phyloP scores from a whole-genome alignment of 257 asterid genomes.

The Craterostigma plantagineum region DNA sequence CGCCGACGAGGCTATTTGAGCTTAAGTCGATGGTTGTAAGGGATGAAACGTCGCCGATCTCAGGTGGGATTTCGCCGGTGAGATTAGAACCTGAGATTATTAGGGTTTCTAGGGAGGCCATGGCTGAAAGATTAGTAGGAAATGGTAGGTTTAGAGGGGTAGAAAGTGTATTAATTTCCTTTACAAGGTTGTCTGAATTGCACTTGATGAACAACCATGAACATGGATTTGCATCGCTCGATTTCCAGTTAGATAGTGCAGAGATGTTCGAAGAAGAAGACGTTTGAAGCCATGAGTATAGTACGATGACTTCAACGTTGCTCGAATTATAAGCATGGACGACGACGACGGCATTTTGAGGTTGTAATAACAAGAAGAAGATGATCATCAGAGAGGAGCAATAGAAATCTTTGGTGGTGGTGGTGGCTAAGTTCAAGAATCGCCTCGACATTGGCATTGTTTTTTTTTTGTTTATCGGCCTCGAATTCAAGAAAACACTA shows the following conservation, averaged over 20 bases:
- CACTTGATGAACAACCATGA: slow-evolving; percentile 43
- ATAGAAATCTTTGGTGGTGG: slow-evolving; percentile 9
- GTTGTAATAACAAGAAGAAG: slow-evolving; percentile 16
- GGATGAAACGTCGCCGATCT: slow-evolving; percentile 33
- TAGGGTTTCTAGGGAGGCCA: slow-evolving; percentile 29
- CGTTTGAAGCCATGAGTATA: slow-evolving; percentile 40
- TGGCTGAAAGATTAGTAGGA: slow-evolving; percentile 40
- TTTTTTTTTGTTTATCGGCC: slow-evolving; percentile 22
- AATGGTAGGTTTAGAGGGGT: slow-evolving; percentile 29
- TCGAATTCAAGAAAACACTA: slow-evolving; percentile 26
- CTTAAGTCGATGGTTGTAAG: slow-evolving; percentile 34
- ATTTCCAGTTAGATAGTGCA: slow-evolving; percentile 36
- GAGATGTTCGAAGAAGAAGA: slow-evolving; percentile 17
- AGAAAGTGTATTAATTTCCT: slow-evolving; percentile 23
- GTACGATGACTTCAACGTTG: slow-evolving; percentile 23
- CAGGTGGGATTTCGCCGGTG: slow-evolving; percentile 45
- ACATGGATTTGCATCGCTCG: slow-evolving; percentile 37
- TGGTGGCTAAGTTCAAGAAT: slow-evolving; percentile 27
- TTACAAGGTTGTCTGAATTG: slow-evolving; percentile 23
- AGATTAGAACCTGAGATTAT: slow-evolving; percentile 46
- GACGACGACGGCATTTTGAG: no score
- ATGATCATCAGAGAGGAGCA: slow-evolving; percentile 1
- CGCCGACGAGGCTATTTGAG: slow-evolving; percentile 37
- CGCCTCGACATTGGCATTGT: slow-evolving; percentile 63
- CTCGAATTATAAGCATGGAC: no score